Conservation (phyloP, 108 stramenopile genomes). For the Nitzschia sp. region DNA sequence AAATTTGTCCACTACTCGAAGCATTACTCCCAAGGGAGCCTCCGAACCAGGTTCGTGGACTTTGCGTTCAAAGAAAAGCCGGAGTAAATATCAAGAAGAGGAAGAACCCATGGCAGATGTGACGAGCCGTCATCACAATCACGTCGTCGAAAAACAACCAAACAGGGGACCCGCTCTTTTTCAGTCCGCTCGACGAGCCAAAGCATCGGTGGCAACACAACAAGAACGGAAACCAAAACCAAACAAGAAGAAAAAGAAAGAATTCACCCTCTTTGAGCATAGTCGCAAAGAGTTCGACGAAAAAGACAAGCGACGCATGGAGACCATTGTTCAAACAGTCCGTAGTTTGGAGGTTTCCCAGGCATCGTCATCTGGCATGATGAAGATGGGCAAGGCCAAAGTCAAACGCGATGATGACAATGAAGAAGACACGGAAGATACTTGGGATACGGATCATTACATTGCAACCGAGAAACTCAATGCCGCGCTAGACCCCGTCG, state of each 20-base stretch:
- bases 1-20: background rate
- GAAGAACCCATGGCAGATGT: background rate
- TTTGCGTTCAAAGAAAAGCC: background rate
- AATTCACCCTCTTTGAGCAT: background rate
- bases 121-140: background rate
- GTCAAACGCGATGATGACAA: background rate
- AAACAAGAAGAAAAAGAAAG: background rate
- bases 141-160: background rate
- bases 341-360: background rate
- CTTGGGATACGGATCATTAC: background rate
- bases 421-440: background rate
- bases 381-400: background rate
- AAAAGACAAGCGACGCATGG: background rate
- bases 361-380: background rate
- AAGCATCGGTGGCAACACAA: background rate
- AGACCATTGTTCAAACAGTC: background rate
- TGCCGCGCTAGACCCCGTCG: background rate
- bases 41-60: background rate
- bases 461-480: background rate
- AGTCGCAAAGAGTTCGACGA: background rate
- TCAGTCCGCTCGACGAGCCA: background rate
- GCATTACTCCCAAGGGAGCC: background rate
- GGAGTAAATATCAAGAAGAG: background rate
- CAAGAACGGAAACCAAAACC: background rate
- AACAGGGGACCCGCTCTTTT: background rate